Conservation (phyloP, 768 basidiomycete species). For the Xerocomellus intermedius region DNA sequence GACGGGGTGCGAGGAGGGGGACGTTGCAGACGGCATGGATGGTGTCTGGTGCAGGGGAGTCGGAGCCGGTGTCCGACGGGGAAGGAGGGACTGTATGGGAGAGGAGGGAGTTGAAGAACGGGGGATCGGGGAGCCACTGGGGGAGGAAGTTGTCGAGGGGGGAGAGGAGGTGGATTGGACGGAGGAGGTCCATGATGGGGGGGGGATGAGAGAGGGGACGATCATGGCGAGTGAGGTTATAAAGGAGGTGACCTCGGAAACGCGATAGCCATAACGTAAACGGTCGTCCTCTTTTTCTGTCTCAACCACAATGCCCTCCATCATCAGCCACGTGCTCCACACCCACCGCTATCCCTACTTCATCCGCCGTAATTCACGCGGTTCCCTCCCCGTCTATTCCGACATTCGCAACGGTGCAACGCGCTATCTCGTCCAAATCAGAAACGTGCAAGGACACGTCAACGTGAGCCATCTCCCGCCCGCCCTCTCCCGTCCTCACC, state of each 20-base stretch:
- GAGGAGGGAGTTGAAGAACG: background rate
- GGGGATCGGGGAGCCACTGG: background rate
- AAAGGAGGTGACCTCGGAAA: background rate
- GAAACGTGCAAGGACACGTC: conserved; percentile 65
- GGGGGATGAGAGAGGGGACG: background rate
- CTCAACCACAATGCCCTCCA: conserved; percentile 12
- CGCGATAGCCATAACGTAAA: conserved; percentile 4
- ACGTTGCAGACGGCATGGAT: conserved; percentile 61
- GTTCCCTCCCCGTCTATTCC: conserved; percentile 72
- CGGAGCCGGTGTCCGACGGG: conserved; percentile 39
- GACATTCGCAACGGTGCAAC: conserved; percentile 68
- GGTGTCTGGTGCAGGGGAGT: conserved; percentile 26
- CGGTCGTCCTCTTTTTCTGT: background rate
- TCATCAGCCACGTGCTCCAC: conserved; percentile 16
- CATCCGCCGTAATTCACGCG: conserved; percentile 63
- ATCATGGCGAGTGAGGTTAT: background rate
- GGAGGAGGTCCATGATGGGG: background rate
- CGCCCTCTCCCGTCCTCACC: background rate
- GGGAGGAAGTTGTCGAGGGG: conserved; percentile 23
- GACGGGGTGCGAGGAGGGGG: conserved; percentile 66
- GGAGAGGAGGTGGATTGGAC: conserved; percentile 1
- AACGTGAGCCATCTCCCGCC: conserved; percentile 41
- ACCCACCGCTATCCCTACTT: conserved; percentile 41
- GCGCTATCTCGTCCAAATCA: conserved; percentile 55
- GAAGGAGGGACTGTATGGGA: conserved; percentile 39